Evolutionary conservation across 2,329 filamentous ascomycete genomes (phyloP).

Genomic region (Colletotrichum melonis): DNA sequence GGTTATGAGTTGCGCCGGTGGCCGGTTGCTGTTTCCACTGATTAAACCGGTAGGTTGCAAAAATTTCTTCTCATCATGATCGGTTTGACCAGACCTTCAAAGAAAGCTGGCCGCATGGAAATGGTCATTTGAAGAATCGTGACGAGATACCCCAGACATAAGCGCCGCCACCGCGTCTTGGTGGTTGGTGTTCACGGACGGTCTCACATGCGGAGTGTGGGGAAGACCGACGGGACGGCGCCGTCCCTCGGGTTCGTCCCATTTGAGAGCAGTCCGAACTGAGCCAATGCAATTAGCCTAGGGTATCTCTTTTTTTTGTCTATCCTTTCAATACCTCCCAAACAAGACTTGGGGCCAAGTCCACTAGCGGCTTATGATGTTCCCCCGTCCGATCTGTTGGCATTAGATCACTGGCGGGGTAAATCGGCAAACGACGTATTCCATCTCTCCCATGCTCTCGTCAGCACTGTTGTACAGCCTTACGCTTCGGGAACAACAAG

Average conservation of each 20-base stretch:
- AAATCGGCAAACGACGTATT: not conserved
- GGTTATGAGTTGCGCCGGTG: not conserved
- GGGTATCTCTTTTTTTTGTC: slow-evolving; percentile 34
- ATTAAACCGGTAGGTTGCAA: not conserved
- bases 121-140: not conserved
- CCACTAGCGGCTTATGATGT: not conserved
- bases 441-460: not conserved
- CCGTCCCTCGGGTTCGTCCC: slow-evolving; percentile 31
- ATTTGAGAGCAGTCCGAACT: slow-evolving; percentile 18
- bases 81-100: not conserved
- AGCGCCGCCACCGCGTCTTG: slow-evolving; percentile 4
- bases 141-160: not conserved
- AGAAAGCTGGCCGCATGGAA: not conserved
- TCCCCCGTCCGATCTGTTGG: not conserved
- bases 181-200: slow-evolving; percentile 11
- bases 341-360: slow-evolving; percentile 8
- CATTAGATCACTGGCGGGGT: not conserved
- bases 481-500: slow-evolving; percentile 14
- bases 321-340: not conserved
- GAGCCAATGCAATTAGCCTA: not conserved
- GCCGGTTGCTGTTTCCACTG: not conserved
- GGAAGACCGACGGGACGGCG: slow-evolving; percentile 31
- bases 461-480: not conserved
- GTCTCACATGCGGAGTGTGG: slow-evolving; percentile 27
- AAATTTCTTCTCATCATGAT: not conserved